These are phyloP conservation scores for Solanum hybrid DNA, from an alignment of 305 asterid species.

Conservation along the genomic window DNA sequence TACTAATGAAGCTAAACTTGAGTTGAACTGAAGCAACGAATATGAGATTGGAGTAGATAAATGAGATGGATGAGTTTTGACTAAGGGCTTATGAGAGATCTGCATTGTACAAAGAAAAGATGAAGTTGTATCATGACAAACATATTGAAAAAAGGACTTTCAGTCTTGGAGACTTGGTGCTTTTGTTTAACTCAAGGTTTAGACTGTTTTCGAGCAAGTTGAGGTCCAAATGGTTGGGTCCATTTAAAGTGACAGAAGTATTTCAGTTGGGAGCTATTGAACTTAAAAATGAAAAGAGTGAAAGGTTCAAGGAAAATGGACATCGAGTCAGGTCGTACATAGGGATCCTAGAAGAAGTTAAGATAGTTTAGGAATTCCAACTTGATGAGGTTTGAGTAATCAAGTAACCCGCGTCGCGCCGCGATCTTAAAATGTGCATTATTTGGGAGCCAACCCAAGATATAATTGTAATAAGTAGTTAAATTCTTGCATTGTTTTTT, in stretches of 20 bases:
- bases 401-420: not conserved
- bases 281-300: not conserved
- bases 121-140: not conserved
- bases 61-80: not conserved
- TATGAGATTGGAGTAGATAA: not conserved
- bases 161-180: not conserved
- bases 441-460: not conserved
- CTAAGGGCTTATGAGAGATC: not conserved
- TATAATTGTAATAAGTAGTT: no score
- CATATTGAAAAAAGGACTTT: not conserved
- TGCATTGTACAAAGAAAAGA: not conserved
- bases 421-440: not conserved
- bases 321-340: not conserved
- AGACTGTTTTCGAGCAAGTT: not conserved
- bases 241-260: not conserved
- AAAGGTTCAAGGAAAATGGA: not conserved
- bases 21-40: not conserved
- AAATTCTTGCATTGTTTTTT: not conserved
- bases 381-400: not conserved
- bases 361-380: not conserved
- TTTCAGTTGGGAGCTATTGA: not conserved
- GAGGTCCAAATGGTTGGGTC: not conserved
- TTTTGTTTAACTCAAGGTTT: not conserved
- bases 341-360: not conserved
- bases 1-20: not conserved